Evolutionary conservation across 352 stramenopile genomes (phyloP), one percentile per base, ranked within the genome.

Genomic region (Phytophthora europaea): DNA sequence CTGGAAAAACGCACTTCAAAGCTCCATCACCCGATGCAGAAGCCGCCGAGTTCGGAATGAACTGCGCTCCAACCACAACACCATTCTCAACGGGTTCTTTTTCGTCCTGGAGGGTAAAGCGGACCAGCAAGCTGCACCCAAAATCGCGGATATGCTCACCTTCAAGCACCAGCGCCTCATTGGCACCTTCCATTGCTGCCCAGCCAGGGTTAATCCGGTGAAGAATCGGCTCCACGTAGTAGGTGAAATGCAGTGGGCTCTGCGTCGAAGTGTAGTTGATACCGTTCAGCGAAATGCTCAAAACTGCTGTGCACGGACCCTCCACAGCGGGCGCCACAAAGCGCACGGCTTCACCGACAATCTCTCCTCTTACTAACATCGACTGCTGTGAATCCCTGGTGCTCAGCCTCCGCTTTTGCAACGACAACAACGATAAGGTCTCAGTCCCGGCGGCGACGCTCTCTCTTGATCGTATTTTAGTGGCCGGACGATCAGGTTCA

Each of bases 261-360:
- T 87, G 85, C 2, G 76, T 59, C 0, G 73, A 88, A 7, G 83
- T 94, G 66, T 92, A 93, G 68, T 92, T 88, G 48, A 94, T 94
- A 0, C 85, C 87, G n/a, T 94, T 91, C 38, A 94, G 67, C 0
- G 84, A 85, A 58, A 94, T 91, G 55, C 87, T 91, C 31, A 94
- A 50, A 33, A 83, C 79, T 2, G 83, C 87, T 0, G 81, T 67
- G 16, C 83, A 87, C 3, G 77, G 71, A 4, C 59, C 64, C 3
- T 61, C 67, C 7, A 92, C 85, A 13, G 72, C 12, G 2, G 87
- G 87, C 0, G 79, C 71, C 10, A 81, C 50, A 56, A 94, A 94
- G 2, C 72, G 68, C 22, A 94, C 83, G 0, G 86, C 82, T 47
- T 91, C 86, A 6, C 86, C 84, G 4, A 91, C 76, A 45, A 92